phyloP scores from a whole-genome alignment of 2,329 filamentous ascomycete genomes.

The Aspergillus japonicus region DNA sequence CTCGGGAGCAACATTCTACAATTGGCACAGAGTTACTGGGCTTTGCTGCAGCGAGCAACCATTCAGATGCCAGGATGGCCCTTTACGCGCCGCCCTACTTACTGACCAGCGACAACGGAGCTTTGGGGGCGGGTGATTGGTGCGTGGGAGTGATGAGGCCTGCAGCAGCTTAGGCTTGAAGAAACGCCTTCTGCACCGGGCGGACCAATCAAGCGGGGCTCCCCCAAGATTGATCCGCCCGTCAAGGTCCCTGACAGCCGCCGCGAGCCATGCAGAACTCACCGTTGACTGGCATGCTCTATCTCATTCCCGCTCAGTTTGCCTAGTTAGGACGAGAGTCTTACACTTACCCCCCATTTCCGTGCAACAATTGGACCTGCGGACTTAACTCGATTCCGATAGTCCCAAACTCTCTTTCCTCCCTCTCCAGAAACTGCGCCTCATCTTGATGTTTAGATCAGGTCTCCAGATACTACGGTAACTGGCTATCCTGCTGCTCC shows the following conservation, averaged over 20 bases:
- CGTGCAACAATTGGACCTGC: constrained; percentile 14
- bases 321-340: neutral
- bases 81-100: constrained; percentile 20
- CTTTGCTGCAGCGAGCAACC: neutral
- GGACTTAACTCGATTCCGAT: neutral
- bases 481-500: neutral
- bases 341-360: neutral
- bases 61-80: neutral
- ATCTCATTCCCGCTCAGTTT: neutral
- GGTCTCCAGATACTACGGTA: neutral
- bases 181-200: constrained; percentile 20
- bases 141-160: constrained; percentile 19
- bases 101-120: constrained; percentile 16
- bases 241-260: constrained; percentile 9
- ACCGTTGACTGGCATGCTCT: neutral
- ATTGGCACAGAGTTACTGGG: constrained; percentile 1
- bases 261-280: constrained; percentile 9
- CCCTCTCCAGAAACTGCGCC: neutral
- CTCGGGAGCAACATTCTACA: neutral
- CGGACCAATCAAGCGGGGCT: constrained; percentile 15
- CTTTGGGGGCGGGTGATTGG: constrained; percentile 17
- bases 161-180: constrained; percentile 22
- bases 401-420: constrained; percentile 5
- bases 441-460: neutral
- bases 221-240: neutral